These are phyloP conservation scores for Gossypium mustelinum DNA, from an alignment of 345 rosid genomes.

Conservation along the genomic window DNA sequence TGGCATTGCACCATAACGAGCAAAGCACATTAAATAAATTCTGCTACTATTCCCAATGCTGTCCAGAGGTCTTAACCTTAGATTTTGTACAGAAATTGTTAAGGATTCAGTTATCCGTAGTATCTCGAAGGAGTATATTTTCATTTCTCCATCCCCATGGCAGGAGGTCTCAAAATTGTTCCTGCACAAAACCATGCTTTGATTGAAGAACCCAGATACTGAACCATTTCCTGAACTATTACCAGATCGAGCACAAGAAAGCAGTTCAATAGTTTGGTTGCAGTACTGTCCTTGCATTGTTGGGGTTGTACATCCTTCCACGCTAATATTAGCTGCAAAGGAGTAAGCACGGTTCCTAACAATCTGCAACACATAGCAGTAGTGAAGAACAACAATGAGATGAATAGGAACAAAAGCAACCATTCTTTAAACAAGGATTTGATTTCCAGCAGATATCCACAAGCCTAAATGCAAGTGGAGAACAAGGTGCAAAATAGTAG, in stretches of 20 bases:
- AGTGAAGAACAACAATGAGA: neutral
- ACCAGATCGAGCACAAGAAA: constrained; percentile 54
- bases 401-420: neutral
- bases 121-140: constrained; percentile 61
- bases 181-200: constrained; percentile 57
- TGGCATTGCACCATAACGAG: constrained; percentile 79
- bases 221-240: constrained; percentile 23
- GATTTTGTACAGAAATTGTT: constrained; percentile 41
- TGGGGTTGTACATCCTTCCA: constrained; percentile 78
- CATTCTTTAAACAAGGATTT: neutral
- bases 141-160: constrained; percentile 46
- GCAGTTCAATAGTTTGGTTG: constrained; percentile 69
- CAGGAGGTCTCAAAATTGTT: constrained; percentile 48
- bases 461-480: neutral
- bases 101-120: constrained; percentile 58
- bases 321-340: constrained; percentile 73
- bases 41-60: constrained; percentile 22
- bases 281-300: constrained; percentile 79
- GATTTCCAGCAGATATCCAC: neutral
- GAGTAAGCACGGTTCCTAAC: constrained; percentile 60
- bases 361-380: constrained; percentile 51
- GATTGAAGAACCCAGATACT: constrained; percentile 21
- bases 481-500: constrained; percentile 6
- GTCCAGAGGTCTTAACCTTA: constrained; percentile 33
- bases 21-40: constrained; percentile 51